Percentiles rank a stretch among this genome's conserved stretches.
Conservation (phyloP, 306 rosid species). For the Lagenaria siceraria region DNA sequence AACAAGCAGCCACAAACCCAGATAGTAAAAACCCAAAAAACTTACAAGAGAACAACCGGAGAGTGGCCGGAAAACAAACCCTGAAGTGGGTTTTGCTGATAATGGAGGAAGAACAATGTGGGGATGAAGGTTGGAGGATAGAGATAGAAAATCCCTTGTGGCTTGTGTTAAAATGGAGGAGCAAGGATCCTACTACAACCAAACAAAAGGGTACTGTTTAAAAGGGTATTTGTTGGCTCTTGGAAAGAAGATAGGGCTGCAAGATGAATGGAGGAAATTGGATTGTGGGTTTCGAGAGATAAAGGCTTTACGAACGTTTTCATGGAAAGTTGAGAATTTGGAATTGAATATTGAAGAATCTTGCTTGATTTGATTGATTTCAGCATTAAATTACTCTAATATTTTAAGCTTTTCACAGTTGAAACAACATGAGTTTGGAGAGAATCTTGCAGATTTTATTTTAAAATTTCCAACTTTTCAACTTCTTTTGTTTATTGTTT, state of each 20-base stretch:
- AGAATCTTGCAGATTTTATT: not conserved
- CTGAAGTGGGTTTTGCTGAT: slow-evolving; percentile 17
- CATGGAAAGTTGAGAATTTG: not conserved
- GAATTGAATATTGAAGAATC: not conserved
- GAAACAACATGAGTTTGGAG: not conserved
- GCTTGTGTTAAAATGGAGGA: not conserved
- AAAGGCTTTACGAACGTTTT: not conserved
- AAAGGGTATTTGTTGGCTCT: slow-evolving; percentile 35
- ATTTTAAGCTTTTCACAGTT: not conserved
- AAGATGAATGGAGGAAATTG: slow-evolving; percentile 60
- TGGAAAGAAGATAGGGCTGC: slow-evolving; percentile 59
- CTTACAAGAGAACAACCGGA: slow-evolving; percentile 31
- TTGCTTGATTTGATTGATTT: not conserved
- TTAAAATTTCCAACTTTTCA: not conserved
- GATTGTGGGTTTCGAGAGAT: slow-evolving; percentile 20
- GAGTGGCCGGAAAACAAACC: slow-evolving; percentile 19
- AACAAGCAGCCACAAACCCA: not conserved
- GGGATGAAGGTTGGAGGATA: not conserved
- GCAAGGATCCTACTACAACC: not conserved
- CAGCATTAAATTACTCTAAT: not conserved
- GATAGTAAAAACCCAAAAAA: not conserved
- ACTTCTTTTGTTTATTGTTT: not conserved
- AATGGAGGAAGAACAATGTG: slow-evolving; percentile 9
- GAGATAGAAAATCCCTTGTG: not conserved
- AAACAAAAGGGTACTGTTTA: not conserved